Evolutionary conservation across 352 stramenopile genomes (phyloP).

Genomic region (Pythium aristosporum): DNA sequence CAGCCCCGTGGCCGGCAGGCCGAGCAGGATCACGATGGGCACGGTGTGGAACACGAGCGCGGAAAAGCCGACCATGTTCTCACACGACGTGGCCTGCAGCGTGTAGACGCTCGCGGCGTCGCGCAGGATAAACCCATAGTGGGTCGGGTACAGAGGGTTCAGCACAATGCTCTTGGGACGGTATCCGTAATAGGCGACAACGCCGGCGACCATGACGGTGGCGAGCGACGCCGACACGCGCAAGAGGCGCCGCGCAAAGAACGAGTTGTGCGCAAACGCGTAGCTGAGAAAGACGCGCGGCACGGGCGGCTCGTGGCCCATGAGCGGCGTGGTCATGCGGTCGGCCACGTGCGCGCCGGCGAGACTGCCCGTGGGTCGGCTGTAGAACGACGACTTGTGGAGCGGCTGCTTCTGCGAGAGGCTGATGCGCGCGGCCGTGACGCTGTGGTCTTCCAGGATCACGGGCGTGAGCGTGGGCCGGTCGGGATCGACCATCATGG

Average conservation of each 20-base stretch:
- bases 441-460: conserved; percentile 10
- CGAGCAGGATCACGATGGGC: conserved; percentile 57
- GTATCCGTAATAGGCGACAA: conserved; percentile 78
- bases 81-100: conserved; percentile 63
- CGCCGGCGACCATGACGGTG: conserved; percentile 38
- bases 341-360: background rate
- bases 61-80: conserved; percentile 81
- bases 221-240: conserved; percentile 41
- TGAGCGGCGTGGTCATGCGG: conserved; percentile 24
- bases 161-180: conserved; percentile 45
- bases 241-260: conserved; percentile 69
- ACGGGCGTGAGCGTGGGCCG: conserved; percentile 7
- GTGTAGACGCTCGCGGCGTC: conserved; percentile 54
- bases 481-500: conserved; percentile 18
- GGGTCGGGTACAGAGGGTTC: conserved; percentile 24
- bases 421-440: background rate
- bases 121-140: conserved; percentile 53
- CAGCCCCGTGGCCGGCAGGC: conserved; percentile 59
- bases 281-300: conserved; percentile 56
- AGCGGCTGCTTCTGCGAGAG: background rate
- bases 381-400: conserved; percentile 9
- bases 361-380: background rate
- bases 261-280: conserved; percentile 71
- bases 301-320: conserved; percentile 51
- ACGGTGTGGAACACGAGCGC: conserved; percentile 70